phyloP scores from a whole-genome alignment of 495 filamentous ascomycete species.

The Lepraria neglecta region DNA sequence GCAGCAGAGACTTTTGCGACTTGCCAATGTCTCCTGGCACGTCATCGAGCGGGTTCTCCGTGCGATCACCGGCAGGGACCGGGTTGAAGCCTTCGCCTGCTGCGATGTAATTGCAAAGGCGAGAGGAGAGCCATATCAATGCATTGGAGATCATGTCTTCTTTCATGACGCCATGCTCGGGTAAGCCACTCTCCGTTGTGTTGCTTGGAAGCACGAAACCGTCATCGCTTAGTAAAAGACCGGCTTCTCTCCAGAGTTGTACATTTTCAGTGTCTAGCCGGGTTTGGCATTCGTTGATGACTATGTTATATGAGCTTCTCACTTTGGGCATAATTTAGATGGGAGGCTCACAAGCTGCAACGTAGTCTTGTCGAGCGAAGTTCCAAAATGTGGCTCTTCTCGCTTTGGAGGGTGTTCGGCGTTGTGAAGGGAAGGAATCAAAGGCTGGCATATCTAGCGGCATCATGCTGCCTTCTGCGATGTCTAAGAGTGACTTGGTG shows the following conservation, averaged over 20 bases:
- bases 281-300: slow-evolving; percentile 57
- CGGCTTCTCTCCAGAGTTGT: slow-evolving; percentile 54
- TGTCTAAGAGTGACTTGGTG: slow-evolving; percentile 56
- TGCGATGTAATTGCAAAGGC: slow-evolving; percentile 56
- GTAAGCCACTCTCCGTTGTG: slow-evolving; percentile 38
- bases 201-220: slow-evolving; percentile 52
- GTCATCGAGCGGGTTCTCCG: neutral
- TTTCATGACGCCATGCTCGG: slow-evolving; percentile 47
- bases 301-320: slow-evolving; percentile 27
- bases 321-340: neutral
- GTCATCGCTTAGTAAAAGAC: slow-evolving; percentile 49
- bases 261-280: slow-evolving; percentile 57
- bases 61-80: slow-evolving; percentile 19
- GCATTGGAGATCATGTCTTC: slow-evolving; percentile 59
- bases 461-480: slow-evolving; percentile 60
- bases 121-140: slow-evolving; percentile 56
- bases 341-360: slow-evolving; percentile 51
- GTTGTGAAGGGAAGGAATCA: slow-evolving; percentile 17
- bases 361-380: slow-evolving; percentile 58
- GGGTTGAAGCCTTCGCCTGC: slow-evolving; percentile 45
- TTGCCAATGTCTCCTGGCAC: slow-evolving; percentile 41
- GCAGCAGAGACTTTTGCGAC: slow-evolving; percentile 47
- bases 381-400: slow-evolving; percentile 60
- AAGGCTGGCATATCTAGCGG: slow-evolving; percentile 42
- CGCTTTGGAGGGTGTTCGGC: slow-evolving; percentile 45